Percentiles rank a stretch among this genome's conserved stretches.
phyloP scores from a whole-genome alignment of 208 protist genomes.

The Trichomonas vaginalis region DNA sequence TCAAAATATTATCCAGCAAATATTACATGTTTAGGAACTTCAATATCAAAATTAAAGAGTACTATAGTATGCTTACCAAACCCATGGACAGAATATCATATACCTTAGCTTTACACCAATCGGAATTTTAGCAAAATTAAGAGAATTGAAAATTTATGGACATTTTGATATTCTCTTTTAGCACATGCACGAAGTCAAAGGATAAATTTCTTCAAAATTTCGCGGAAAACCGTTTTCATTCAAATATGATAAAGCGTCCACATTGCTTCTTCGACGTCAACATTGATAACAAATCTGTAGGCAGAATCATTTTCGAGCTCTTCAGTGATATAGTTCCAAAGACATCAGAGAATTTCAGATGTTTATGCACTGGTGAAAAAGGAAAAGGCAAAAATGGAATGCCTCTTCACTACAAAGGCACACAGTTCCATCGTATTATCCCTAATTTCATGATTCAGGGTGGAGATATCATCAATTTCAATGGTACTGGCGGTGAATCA shows the following conservation, averaged over 20 bases:
- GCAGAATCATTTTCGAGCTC: constrained; percentile 42
- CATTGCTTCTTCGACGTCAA: constrained; percentile 40
- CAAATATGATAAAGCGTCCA: not conserved
- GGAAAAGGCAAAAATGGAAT: constrained; percentile 24
- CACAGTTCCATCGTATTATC: constrained; percentile 46
- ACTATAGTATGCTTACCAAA: too few relatives aligned
- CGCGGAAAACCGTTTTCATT: too few relatives aligned
- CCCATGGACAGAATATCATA: too few relatives aligned
- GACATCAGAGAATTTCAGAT: constrained; percentile 42
- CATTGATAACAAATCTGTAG: constrained; percentile 30
- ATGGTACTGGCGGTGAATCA: constrained; percentile 59
- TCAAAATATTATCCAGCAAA: too few relatives aligned
- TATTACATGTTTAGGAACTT: too few relatives aligned
- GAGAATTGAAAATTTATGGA: too few relatives aligned
- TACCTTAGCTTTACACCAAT: too few relatives aligned
- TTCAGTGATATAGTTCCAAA: constrained; percentile 36
- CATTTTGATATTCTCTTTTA: too few relatives aligned
- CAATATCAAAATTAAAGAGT: too few relatives aligned
- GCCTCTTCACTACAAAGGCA: constrained; percentile 30
- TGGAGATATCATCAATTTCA: constrained; percentile 48
- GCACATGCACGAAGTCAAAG: too few relatives aligned
- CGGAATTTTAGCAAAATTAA: too few relatives aligned
- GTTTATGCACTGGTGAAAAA: constrained; percentile 47
- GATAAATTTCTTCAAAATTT: too few relatives aligned
- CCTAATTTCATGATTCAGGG: constrained; percentile 36